phyloP scores from a whole-genome alignment of 306 rosid species.

The Acacia melanoxylon region DNA sequence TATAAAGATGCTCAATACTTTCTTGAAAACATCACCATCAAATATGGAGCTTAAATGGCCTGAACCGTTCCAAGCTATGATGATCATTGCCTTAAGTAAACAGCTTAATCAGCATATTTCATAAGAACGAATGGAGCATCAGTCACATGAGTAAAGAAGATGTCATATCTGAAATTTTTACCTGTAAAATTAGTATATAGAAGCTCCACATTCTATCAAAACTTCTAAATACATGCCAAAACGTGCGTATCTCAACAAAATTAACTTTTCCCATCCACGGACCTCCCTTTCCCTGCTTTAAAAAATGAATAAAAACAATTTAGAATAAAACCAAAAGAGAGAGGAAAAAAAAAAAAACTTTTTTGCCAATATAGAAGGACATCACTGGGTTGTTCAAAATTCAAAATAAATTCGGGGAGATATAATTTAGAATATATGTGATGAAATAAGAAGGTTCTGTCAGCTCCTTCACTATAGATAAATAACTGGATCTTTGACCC shows the following conservation, averaged over 20 bases:
- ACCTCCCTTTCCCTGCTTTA: constrained; percentile 51
- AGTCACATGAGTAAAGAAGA: constrained; percentile 25
- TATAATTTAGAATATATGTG: neutral
- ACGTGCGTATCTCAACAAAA: constrained; percentile 93
- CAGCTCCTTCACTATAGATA: constrained; percentile 1
- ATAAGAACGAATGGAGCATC: constrained; percentile 26
- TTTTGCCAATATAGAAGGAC: neutral
- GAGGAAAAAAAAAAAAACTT: neutral
- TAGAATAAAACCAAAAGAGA: constrained; percentile 16
- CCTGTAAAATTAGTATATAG: constrained; percentile 87
- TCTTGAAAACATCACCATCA: constrained; percentile 76
- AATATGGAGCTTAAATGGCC: constrained; percentile 67
- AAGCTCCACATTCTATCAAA: constrained; percentile 99
- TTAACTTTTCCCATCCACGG: constrained; percentile 83
- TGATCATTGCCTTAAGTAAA: constrained; percentile 78
- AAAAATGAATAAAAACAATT: constrained; percentile 26
- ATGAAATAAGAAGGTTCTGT: neutral
- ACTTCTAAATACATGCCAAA: constrained; percentile 92
- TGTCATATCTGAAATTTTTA: constrained; percentile 32
- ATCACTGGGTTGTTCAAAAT: constrained; percentile 19
- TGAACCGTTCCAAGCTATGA: constrained; percentile 83
- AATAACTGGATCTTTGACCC: neutral
- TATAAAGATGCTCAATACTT: constrained; percentile 88
- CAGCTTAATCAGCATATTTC: constrained; percentile 33
- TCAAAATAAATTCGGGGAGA: constrained; percentile 7